These are phyloP conservation scores for Paradendryphiella salina DNA, from an alignment of 2,329 filamentous ascomycete genomes.

Conservation along the genomic window DNA sequence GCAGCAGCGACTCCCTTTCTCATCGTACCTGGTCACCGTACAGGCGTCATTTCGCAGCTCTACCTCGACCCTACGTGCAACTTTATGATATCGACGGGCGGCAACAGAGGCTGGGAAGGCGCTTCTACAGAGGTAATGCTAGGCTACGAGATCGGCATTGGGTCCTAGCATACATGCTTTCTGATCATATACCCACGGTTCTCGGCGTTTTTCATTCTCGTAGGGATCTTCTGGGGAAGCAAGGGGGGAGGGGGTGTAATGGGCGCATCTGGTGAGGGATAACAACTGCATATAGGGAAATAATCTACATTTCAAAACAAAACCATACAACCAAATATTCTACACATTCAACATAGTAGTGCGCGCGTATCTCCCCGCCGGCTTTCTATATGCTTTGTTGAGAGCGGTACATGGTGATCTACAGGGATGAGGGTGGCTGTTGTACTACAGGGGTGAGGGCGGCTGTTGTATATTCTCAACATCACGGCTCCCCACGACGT, in stretches of 20 bases:
- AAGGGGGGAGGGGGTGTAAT: background rate
- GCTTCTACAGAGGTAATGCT: slow-evolving; percentile 85
- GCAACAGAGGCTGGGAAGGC: slow-evolving; percentile 94
- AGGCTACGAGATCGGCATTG: slow-evolving; percentile 82
- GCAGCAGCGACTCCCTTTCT: slow-evolving; percentile 81
- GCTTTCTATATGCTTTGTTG: background rate
- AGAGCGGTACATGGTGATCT: background rate
- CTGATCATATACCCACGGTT: slow-evolving; percentile 30
- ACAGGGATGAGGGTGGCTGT: background rate
- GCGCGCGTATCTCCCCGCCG: background rate
- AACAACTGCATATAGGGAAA: too few species aligned
- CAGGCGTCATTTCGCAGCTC: slow-evolving; percentile 82
- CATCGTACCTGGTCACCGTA: slow-evolving; percentile 89
- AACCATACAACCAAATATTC: too few species aligned
- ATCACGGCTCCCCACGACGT: slow-evolving; percentile 2
- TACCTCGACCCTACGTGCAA: slow-evolving; percentile 85
- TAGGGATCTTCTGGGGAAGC: background rate
- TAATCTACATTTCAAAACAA: too few species aligned
- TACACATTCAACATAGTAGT: background rate
- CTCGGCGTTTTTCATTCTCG: slow-evolving; percentile 17
- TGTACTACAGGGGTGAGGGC: background rate
- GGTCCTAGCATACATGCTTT: slow-evolving; percentile 23
- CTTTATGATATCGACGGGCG: slow-evolving; percentile 90
- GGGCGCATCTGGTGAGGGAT: background rate
- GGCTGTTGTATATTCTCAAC: background rate